A percentile compares a stretch with the other conserved stretches of the same genome.
These are phyloP conservation scores for Mallotus repandus DNA, from an alignment of 441 rosid species.

Conservation along the genomic window DNA sequence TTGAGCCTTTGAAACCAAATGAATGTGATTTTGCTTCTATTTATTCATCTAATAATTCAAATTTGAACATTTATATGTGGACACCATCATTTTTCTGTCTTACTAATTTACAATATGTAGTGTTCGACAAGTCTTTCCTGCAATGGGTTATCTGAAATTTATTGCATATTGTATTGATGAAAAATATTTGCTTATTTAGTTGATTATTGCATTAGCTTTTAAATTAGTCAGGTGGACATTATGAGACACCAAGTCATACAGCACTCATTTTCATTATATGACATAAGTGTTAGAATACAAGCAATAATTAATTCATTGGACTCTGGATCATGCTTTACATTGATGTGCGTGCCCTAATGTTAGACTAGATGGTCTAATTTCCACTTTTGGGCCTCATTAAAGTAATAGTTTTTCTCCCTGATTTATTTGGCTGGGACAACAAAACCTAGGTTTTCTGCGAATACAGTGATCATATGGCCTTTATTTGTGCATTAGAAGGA, in stretches of 20 bases:
- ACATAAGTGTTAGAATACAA: background rate
- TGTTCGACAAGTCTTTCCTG: background rate
- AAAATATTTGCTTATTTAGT: background rate
- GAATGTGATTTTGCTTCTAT: background rate
- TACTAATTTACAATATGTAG: background rate
- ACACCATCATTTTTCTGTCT: background rate
- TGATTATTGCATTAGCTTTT: background rate
- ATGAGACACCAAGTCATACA: background rate
- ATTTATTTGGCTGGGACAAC: slow-evolving; percentile 90
- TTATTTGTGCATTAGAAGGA: slow-evolving; percentile 98
- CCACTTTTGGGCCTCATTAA: background rate
- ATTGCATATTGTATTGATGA: background rate
- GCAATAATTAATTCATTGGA: background rate
- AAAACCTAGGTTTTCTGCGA: slow-evolving; percentile 92
- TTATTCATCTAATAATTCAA: too few relatives aligned
- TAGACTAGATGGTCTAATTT: background rate
- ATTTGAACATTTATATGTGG: background rate
- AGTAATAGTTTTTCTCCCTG: slow-evolving; percentile 23
- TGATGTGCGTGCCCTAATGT: background rate
- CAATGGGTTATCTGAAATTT: background rate
- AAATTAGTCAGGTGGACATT: background rate
- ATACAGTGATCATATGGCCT: slow-evolving; percentile 99
- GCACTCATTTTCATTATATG: background rate
- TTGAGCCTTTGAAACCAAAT: background rate
- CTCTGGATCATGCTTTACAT: too few relatives aligned